Conservation (phyloP, 371 early-diverging fungal genomes). For the Conidiobolus incongruus region DNA sequence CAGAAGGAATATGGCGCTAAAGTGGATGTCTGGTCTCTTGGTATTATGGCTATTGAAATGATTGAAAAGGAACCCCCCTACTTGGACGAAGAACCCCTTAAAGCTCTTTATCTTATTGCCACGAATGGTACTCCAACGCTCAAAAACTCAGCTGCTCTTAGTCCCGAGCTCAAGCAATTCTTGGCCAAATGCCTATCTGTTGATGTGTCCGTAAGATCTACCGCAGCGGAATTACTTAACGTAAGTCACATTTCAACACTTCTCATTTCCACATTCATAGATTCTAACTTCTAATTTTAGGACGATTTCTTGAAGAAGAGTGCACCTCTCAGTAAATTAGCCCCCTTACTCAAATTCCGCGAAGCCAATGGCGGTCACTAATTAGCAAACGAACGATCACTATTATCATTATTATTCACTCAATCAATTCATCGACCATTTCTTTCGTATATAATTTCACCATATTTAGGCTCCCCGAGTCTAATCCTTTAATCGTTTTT, state of each 20-base stretch:
- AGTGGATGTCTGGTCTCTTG: constrained; percentile 85
- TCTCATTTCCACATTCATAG: neutral
- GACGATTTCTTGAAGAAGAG: constrained; percentile 17
- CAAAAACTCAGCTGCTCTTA: constrained; percentile 63
- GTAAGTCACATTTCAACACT: too few relatives aligned
- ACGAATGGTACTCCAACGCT: constrained; percentile 92
- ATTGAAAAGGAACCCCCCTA: constrained; percentile 95
- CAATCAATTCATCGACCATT: too few relatives aligned
- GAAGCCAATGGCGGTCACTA: too few relatives aligned
- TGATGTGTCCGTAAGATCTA: constrained; percentile 67
- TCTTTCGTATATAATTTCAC: too few relatives aligned
- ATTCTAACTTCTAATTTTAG: constrained; percentile 5
- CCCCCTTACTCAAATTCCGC: constrained; percentile 6
- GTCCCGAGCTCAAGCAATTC: constrained; percentile 61
- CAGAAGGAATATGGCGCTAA: constrained; percentile 75
- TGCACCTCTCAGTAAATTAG: constrained; percentile 7
- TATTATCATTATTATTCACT: too few relatives aligned
- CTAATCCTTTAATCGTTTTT: too few relatives aligned
- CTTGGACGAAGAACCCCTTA: constrained; percentile 80
- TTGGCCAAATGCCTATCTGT: constrained; percentile 74
- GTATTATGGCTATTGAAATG: constrained; percentile 96
- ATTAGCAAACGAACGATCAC: too few relatives aligned
- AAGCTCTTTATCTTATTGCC: constrained; percentile 90
- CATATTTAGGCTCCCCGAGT: too few relatives aligned
- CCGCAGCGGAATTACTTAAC: constrained; percentile 29